Percentiles rank a stretch among this genome's conserved stretches.
These are phyloP conservation scores for Penicillium verrucosum DNA, from an alignment of 2,329 filamentous ascomycete genomes.

Conservation along the genomic window DNA sequence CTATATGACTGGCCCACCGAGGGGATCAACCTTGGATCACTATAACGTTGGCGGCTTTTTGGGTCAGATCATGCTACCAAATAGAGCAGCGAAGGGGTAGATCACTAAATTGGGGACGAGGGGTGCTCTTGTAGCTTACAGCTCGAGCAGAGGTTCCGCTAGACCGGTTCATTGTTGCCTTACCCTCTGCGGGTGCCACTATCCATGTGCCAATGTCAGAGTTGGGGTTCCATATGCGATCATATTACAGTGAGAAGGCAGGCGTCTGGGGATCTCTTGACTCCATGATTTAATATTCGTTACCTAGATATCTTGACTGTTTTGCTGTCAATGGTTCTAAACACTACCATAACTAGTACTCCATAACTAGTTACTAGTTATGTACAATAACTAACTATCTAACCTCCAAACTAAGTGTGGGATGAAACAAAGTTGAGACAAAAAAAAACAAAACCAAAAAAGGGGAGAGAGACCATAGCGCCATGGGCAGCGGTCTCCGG, in stretches of 20 bases:
- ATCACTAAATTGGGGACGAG: conserved; percentile 2
- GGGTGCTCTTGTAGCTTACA: not conserved
- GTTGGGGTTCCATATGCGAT: not conserved
- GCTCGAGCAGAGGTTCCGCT: not conserved
- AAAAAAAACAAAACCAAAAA: not conserved
- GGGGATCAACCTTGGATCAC: conserved; percentile 7
- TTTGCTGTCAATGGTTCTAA: conserved; percentile 9
- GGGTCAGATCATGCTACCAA: conserved; percentile 3
- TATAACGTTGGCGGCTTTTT: conserved; percentile 5
- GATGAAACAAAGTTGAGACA: not conserved
- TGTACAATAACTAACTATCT: not conserved
- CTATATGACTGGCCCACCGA: conserved; percentile 8
- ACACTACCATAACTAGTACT: no score
- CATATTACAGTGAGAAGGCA: conserved; percentile 1
- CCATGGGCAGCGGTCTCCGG: not conserved
- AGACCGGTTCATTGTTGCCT: not conserved
- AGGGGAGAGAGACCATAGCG: not conserved
- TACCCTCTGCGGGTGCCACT: not conserved
- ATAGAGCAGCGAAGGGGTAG: conserved; percentile 2
- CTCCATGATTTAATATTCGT: conserved; percentile 16
- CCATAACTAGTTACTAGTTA: no score
- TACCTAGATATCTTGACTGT: conserved; percentile 4
- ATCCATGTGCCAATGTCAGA: not conserved
- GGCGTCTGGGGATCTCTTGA: conserved; percentile 1
- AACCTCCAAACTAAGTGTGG: not conserved